Evolutionary conservation across 192 early-diverging fungal species (phyloP).

Genomic region (Backusella tarrabulga): DNA sequence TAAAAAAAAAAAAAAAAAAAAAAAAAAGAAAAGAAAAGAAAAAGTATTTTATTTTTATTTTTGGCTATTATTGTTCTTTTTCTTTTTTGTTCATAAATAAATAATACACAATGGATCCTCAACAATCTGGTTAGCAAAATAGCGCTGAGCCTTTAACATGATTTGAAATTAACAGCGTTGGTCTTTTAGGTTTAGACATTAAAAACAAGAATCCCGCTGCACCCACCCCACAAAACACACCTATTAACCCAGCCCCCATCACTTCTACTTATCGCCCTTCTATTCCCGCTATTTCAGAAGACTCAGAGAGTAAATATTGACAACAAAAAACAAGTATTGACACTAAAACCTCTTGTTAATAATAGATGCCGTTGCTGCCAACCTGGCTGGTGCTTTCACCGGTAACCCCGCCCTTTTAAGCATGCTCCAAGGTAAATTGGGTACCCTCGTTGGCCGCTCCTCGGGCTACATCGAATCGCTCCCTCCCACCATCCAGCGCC

Average conservation of each 20-base stretch:
- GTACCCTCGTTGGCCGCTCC: constrained; percentile 75
- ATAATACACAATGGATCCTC: not conserved
- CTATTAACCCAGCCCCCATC: constrained; percentile 55
- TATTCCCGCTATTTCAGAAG: constrained; percentile 47
- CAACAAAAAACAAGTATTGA: not conserved
- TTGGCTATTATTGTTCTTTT: not conserved
- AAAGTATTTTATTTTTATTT: not conserved
- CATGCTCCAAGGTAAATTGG: constrained; percentile 77
- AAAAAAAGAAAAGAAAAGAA: not conserved
- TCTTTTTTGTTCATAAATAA: not conserved
- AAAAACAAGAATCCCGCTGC: constrained; percentile 44
- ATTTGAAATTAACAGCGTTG: not conserved
- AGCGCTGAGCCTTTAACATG: not conserved
- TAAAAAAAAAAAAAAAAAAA: not conserved
- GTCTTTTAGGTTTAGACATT: not conserved
- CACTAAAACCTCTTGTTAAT: not conserved
- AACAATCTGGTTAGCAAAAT: not conserved
- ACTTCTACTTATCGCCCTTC: constrained; percentile 46
- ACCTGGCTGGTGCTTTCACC: constrained; percentile 38
- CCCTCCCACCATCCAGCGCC: constrained; percentile 74
- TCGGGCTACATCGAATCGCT: constrained; percentile 40
- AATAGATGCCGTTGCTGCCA: constrained; percentile 5
- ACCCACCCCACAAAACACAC: constrained; percentile 59
- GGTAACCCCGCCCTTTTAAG: constrained; percentile 65
- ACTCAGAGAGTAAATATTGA: constrained; percentile 31